Evolutionary conservation across 306 rosid genomes (phyloP).

Genomic region (Corylus heterophylla): DNA sequence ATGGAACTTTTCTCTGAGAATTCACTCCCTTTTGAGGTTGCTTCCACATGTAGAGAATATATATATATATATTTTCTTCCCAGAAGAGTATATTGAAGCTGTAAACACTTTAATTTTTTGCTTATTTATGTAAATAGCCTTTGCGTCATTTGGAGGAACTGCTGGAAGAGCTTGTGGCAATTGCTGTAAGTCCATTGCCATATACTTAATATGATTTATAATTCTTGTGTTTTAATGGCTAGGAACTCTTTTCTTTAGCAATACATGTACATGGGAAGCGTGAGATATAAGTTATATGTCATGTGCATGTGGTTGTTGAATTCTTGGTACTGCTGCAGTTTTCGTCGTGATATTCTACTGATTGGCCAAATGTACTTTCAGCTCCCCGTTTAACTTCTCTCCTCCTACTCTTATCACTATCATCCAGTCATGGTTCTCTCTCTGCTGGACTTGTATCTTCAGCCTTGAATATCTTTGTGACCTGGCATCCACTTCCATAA

Average conservation of each 20-base stretch:
- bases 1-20: conserved; percentile 7
- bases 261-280: not conserved
- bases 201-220: not conserved
- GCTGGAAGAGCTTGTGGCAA: conserved; percentile 90
- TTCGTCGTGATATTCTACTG: not conserved
- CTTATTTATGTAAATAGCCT: conserved; percentile 54
- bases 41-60: not conserved
- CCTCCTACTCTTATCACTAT: not conserved
- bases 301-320: not conserved
- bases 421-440: too few species aligned
- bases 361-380: not conserved
- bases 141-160: conserved; percentile 89
- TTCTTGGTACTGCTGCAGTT: not conserved
- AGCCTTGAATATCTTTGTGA: too few species aligned
- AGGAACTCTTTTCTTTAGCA: conserved; percentile 3
- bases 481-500: too few species aligned
- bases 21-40: conserved; percentile 12
- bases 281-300: not conserved
- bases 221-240: not conserved
- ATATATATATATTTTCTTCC: too few species aligned
- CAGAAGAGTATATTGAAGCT: conserved; percentile 8
- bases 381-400: not conserved
- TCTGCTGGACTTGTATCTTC: too few species aligned
- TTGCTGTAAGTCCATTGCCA: conserved; percentile 68
- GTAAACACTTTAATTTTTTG: conserved; percentile 9